Evolutionary conservation across 2,329 filamentous ascomycete species (phyloP), one percentile per base, ranked within the genome.

Genomic region (Penicillium hesseltinei): DNA sequence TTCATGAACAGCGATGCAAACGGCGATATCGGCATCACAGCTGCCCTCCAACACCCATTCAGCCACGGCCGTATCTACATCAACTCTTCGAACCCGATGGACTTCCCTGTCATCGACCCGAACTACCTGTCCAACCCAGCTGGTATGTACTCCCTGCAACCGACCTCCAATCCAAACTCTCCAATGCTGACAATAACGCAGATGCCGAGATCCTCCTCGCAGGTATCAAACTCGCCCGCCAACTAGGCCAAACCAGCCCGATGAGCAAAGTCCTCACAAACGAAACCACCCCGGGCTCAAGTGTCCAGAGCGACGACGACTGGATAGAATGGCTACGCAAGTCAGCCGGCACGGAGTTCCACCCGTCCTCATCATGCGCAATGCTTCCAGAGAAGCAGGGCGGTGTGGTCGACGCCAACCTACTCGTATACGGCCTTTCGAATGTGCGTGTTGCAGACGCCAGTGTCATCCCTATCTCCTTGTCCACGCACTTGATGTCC

Each of bases 401-500:
- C 8, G 68, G 68, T 6, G 68, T 70, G 0, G 68, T 70, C 3
- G 68, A 69, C 21, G 67, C 67, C 13, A 64, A 65, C 5, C 65
- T 70, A 0, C 65, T 61, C 42, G 67, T 70, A 0, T 69, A 72
- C 47, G 70, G 70, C 2, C 65, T 71, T 6, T 49, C 61, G 0
- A 72, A 72, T 48, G 67, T 72, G 9, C 66, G 70, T 4, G 65
- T 72, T 5, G 68, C 66, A 0, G 70, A 72, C 5, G 69, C 69
- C 9, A 69, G 67, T 51, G 61, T 70, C 5, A 61, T 65, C 0
- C 68, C 68, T 0, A 68, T 69, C 19, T 50, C 71, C 2, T 60
- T 73, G 49, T 71, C 71, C 0, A 69, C 71, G 1, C 71, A 73
- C 59, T 62, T 73, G 19, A 73, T 73, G 71, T 54, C 65, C 5